Conservation (phyloP, 768 basidiomycete species). For the Hypsizygus marmoreus region DNA sequence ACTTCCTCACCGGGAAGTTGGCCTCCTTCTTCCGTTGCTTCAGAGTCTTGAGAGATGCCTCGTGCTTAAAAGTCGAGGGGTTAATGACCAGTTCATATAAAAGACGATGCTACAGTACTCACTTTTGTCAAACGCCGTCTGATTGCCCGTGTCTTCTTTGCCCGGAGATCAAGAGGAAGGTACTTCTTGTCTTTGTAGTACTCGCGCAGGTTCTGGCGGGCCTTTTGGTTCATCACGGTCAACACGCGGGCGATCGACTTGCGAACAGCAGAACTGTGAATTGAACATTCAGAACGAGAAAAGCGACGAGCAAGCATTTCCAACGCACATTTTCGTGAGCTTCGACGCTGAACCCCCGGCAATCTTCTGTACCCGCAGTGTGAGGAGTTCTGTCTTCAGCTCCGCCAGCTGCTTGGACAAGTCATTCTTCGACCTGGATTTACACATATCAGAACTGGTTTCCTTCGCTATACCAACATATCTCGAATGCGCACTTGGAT, state of each 20-base stretch:
- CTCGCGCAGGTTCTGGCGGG: conserved; percentile 94
- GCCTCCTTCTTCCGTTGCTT: conserved; percentile 93
- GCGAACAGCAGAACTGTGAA: conserved; percentile 84
- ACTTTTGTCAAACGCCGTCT: conserved; percentile 92
- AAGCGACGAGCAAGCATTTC: neutral
- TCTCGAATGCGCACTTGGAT: conserved; percentile 69
- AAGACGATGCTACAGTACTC: conserved; percentile 21
- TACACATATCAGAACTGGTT: conserved; percentile 12
- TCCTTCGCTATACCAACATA: conserved; percentile 4
- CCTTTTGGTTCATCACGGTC: conserved; percentile 99
- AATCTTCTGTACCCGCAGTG: conserved; percentile 96
- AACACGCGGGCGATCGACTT: conserved; percentile 98
- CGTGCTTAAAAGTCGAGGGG: conserved; percentile 54
- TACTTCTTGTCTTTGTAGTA: conserved; percentile 98
- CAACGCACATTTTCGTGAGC: conserved; percentile 96
- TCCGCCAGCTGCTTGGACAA: conserved; percentile 91
- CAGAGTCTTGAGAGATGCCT: conserved; percentile 82
- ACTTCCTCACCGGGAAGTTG: conserved; percentile 94
- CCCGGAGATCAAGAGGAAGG: conserved; percentile 94
- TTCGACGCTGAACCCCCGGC: conserved; percentile 94
- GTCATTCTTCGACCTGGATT: conserved; percentile 89
- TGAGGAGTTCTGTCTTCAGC: conserved; percentile 93
- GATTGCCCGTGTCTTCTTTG: conserved; percentile 99
- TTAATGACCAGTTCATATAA: neutral
- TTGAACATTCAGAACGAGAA: conserved; percentile 1